phyloP scores from a whole-genome alignment of 2,329 filamentous ascomycete species.

The Sporothrix mexicana region DNA sequence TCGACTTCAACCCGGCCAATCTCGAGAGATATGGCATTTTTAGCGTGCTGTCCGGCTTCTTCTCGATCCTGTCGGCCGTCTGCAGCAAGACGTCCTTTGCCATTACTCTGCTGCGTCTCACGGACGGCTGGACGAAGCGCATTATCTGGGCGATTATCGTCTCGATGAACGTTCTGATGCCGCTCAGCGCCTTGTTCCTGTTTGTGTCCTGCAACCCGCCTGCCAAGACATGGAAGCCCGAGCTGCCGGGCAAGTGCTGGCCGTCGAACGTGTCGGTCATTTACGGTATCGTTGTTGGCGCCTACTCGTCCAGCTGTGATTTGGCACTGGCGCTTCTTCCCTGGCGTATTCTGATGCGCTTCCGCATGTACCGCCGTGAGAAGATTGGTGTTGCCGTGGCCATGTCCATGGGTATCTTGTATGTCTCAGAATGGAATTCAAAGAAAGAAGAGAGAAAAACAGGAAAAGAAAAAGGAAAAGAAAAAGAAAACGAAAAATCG shows the following conservation, averaged over 20 bases:
- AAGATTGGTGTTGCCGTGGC: constrained; percentile 43
- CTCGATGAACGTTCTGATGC: constrained; percentile 44
- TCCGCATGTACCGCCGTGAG: constrained; percentile 43
- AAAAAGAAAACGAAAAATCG: too few relatives aligned
- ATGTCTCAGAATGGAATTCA: constrained; percentile 22
- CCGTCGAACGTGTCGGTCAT: constrained; percentile 36
- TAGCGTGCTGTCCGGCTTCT: constrained; percentile 38
- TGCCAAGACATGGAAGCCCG: constrained; percentile 40
- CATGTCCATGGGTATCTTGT: constrained; percentile 46
- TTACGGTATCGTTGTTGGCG: constrained; percentile 40
- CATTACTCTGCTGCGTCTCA: constrained; percentile 45
- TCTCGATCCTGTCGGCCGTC: constrained; percentile 43
- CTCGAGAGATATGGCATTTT: constrained; percentile 36
- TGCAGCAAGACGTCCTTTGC: constrained; percentile 49
- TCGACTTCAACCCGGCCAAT: constrained; percentile 19
- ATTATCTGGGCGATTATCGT: constrained; percentile 45
- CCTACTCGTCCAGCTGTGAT: constrained; percentile 41
- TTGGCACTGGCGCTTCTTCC: constrained; percentile 42
- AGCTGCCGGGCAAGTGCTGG: constrained; percentile 42
- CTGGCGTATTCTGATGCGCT: constrained; percentile 42
- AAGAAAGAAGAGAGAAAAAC: too few relatives aligned
- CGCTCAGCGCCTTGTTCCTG: constrained; percentile 40
- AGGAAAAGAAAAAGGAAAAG: too few relatives aligned
- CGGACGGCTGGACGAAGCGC: constrained; percentile 38
- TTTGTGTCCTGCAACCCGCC: constrained; percentile 41